These are phyloP conservation scores for Escovopsis sp. DNA, from an alignment of 2,329 filamentous ascomycete species.

Conservation along the genomic window DNA sequence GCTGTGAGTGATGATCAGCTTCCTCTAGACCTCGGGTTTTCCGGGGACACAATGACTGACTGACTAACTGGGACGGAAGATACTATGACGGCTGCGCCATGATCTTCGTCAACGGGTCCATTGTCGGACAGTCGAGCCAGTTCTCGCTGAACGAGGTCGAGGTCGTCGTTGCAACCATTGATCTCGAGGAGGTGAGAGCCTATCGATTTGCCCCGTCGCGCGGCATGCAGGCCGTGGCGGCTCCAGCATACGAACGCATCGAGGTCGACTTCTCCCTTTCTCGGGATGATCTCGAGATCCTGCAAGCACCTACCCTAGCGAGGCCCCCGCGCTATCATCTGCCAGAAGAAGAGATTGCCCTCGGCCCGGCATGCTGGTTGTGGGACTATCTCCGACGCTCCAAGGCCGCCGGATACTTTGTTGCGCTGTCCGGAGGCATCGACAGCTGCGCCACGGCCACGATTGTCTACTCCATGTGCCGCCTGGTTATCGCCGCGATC, in stretches of 20 bases:
- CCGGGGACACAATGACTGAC: too few species aligned
- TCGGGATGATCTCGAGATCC: constrained; percentile 23
- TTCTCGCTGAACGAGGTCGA: constrained; percentile 52
- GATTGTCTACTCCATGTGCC: constrained; percentile 33
- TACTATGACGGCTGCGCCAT: constrained; percentile 34
- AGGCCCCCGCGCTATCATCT: constrained; percentile 36
- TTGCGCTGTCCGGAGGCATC: constrained; percentile 39
- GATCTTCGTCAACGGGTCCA: constrained; percentile 34
- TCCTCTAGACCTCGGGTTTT: background rate
- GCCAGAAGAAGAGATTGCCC: constrained; percentile 52
- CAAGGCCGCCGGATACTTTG: constrained; percentile 34
- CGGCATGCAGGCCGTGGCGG: constrained; percentile 5
- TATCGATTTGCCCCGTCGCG: constrained; percentile 3
- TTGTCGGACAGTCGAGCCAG: constrained; percentile 47
- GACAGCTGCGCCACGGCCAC: constrained; percentile 33
- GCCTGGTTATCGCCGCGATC: constrained; percentile 37
- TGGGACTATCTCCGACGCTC: constrained; percentile 46
- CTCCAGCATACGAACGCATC: constrained; percentile 7
- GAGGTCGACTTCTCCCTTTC: constrained; percentile 6
- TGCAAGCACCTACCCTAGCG: constrained; percentile 23
- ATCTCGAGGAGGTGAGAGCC: constrained; percentile 52
- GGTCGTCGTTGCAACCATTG: constrained; percentile 49
- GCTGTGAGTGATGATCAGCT: too few species aligned
- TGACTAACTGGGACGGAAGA: background rate
- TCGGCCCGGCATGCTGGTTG: constrained; percentile 49